phyloP scores from a whole-genome alignment of 106 monocot species.

The Alisma plantagoaquatica region DNA sequence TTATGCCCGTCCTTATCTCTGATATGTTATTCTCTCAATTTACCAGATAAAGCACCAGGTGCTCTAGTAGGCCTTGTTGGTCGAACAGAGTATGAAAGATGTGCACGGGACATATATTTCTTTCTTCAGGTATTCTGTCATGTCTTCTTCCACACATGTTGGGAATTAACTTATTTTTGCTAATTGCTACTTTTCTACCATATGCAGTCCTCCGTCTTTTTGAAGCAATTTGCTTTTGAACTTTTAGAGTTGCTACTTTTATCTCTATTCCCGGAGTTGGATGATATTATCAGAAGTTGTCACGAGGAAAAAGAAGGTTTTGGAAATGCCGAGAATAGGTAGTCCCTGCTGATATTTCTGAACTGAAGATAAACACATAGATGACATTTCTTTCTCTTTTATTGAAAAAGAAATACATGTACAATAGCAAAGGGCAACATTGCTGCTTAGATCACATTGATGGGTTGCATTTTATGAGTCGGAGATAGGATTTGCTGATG shows the following conservation, averaged over 20 bases:
- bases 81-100: conserved; percentile 82
- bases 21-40: no score
- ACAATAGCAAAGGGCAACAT: no score
- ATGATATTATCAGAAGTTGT: conserved; percentile 49
- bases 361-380: no score
- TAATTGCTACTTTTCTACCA: background rate
- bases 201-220: conserved; percentile 71
- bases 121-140: conserved; percentile 91
- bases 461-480: no score
- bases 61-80: conserved; percentile 85
- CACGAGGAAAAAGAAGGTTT: conserved; percentile 58
- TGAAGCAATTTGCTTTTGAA: conserved; percentile 76
- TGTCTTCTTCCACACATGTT: no score
- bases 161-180: background rate
- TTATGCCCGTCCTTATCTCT: no score
- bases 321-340: no score
- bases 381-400: no score
- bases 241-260: conserved; percentile 70
- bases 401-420: no score
- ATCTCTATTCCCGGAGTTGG: conserved; percentile 64
- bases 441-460: no score
- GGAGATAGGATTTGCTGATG: no score
- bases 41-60: conserved; percentile 92
- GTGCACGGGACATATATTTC: conserved; percentile 83
- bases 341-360: no score